phyloP scores from a whole-genome alignment of 495 filamentous ascomycete species.

The Durotheca rogersii region DNA sequence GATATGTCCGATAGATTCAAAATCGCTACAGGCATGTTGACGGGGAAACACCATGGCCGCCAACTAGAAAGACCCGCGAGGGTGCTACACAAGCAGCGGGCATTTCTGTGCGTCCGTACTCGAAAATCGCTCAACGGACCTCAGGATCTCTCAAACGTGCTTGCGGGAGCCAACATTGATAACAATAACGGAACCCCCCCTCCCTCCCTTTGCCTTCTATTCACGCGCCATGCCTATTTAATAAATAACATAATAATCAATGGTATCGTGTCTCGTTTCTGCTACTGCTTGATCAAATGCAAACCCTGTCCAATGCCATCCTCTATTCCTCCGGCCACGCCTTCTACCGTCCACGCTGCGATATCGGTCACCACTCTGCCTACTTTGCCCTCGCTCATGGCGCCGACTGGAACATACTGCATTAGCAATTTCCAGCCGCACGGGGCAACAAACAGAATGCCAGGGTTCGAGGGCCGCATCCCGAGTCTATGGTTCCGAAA shows the following conservation, averaged over 20 bases:
- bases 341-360: constrained; percentile 58
- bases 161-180: no score
- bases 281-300: constrained; percentile 43
- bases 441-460: not conserved
- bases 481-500: not conserved
- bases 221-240: constrained; percentile 4
- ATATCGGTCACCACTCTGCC: constrained; percentile 53
- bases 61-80: not conserved
- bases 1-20: constrained; percentile 9
- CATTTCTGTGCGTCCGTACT: no score
- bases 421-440: constrained; percentile 1
- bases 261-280: constrained; percentile 23
- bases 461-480: not conserved
- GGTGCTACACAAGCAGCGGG: no score
- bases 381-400: constrained; percentile 58
- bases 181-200: not conserved
- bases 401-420: constrained; percentile 36
- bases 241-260: constrained; percentile 8
- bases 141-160: constrained; percentile 11
- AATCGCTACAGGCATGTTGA: constrained; percentile 1
- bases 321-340: constrained; percentile 61
- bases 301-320: constrained; percentile 66
- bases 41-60: not conserved
- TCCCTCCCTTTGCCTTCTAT: constrained; percentile 2
- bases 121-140: no score